Evolutionary conservation across 2,329 filamentous ascomycete species (phyloP).

Genomic region (Apiospora kogelbergensis): DNA sequence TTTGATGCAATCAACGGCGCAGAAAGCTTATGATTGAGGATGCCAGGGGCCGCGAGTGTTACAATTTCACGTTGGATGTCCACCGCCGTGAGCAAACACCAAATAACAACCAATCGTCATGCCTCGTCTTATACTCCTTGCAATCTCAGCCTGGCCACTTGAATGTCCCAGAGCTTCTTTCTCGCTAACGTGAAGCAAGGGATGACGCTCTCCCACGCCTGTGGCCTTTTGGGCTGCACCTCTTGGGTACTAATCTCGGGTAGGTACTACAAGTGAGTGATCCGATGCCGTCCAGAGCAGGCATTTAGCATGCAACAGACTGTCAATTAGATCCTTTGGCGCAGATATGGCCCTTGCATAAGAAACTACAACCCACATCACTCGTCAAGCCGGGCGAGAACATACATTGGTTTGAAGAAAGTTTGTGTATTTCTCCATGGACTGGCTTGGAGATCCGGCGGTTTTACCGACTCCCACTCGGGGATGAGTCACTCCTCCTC

Average conservation of each 20-base stretch:
- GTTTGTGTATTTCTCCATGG: too few species aligned
- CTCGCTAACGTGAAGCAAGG: background rate
- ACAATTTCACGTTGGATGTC: background rate
- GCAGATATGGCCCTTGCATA: background rate
- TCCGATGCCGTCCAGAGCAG: background rate
- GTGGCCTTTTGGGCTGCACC: background rate
- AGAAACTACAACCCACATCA: background rate
- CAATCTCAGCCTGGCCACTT: background rate
- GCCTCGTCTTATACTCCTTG: background rate
- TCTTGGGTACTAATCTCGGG: background rate
- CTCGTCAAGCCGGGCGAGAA: too few species aligned
- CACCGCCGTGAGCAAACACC: background rate
- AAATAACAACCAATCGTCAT: background rate
- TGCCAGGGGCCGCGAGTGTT: background rate
- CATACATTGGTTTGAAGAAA: too few species aligned
- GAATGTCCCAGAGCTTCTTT: too few species aligned
- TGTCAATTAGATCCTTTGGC: background rate
- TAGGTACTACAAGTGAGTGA: background rate
- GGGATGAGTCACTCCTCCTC: background rate
- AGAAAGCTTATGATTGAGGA: background rate
- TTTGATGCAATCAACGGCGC: background rate
- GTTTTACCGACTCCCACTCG: background rate
- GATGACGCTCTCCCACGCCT: background rate
- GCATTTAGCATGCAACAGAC: background rate
- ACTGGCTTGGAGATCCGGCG: background rate